Evolutionary conservation across 768 basidiomycete species (phyloP), one percentile per base, ranked within the genome.

Genomic region (Sarcomyxa edulis): DNA sequence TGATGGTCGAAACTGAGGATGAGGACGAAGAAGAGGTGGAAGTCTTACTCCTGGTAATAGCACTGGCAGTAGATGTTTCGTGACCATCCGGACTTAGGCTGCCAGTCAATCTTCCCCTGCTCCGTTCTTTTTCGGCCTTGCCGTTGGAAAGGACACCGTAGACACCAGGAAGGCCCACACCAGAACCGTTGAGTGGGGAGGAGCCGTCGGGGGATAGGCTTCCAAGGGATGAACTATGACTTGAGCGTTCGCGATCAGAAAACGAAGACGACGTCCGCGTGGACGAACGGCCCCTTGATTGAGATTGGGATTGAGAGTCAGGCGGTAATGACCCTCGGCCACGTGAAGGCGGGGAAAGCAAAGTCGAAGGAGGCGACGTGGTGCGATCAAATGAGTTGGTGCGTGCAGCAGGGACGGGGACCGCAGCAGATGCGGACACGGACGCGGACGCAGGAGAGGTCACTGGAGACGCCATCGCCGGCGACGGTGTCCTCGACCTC

Each of bases 181-280:
- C 64, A 9, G 51, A 53, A 9, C 55, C 52, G 7, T 58, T 50
- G 7, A 53, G 49, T 2, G 47, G 5, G 18, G 42, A 42, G 4
- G 48, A 45, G 3, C 52, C 59, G 6, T 59, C 60, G 9, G 57
- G 55, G 16, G 56, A 57, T 18, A 52, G 35, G 22, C 55, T 57
- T 12, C 59, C 60, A 22, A 56, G 29, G 1, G 59, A 54, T 8
- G 54, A 55, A 8, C 49, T 48, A 38, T 48, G 49, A 35, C 41
- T 43, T 7, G 55, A 52, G 6, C 55, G 55, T 11, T 71, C 71
- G 7, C 72, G 64, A 45, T 77, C 77, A 35, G 72, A 74, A 30
- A 69, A 60, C 19, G 73, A 66, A 20, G 75, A 74, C 11, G 76
- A 64, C 5, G 70, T 71, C 26, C 77, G 70, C 14, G 76, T 68